These are phyloP conservation scores for Phalaenopsis aphrodite DNA, from an alignment of 106 monocot species.

Conservation along the genomic window DNA sequence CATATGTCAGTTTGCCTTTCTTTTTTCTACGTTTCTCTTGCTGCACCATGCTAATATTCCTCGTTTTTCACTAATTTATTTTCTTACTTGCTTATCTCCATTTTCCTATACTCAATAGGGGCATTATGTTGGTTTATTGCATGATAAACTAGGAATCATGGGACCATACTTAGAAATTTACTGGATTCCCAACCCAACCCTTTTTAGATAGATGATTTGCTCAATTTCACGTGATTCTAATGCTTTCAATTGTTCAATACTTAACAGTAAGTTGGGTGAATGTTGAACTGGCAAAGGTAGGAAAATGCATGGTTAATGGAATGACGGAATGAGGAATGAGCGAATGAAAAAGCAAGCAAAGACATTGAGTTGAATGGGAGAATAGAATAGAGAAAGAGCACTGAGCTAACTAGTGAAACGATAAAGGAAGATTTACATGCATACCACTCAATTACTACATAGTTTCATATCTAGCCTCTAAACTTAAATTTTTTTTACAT, in stretches of 20 bases:
- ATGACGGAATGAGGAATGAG: not conserved
- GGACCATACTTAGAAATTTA: not conserved
- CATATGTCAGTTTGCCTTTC: not conserved
- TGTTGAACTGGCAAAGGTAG: not conserved
- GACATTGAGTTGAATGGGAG: no score
- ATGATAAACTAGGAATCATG: not conserved
- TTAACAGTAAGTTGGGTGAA: not conserved
- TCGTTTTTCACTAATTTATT: not conserved
- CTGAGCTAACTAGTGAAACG: not conserved
- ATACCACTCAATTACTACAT: no score
- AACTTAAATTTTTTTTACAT: no score
- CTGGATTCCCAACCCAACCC: not conserved
- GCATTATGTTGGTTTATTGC: not conserved
- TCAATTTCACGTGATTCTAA: not conserved
- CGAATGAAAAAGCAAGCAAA: no score
- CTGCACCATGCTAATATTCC: not conserved
- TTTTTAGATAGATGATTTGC: not conserved
- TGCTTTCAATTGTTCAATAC: constrained; percentile 1
- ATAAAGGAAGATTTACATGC: no score
- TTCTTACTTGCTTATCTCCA: not conserved
- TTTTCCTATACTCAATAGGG: not conserved
- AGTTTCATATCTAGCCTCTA: no score
- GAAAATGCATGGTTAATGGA: not conserved
- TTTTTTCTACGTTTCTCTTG: not conserved
- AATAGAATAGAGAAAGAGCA: not conserved